Evolutionary conservation across 2,329 filamentous ascomycete genomes (phyloP).

Genomic region (Purpureocillium takamizusanense): DNA sequence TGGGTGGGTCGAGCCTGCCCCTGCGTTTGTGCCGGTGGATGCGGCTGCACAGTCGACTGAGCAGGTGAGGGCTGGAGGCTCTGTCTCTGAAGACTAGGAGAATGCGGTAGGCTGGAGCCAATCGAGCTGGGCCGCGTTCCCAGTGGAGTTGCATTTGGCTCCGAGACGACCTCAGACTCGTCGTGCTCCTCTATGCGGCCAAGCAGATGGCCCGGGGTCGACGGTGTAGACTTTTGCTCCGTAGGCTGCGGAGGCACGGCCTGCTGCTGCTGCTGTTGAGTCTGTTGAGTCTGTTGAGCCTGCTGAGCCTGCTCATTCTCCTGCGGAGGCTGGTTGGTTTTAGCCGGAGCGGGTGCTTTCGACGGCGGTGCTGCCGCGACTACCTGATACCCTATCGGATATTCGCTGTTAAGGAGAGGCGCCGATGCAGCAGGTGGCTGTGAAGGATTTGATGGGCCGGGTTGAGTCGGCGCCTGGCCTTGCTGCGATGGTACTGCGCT

Average conservation of each 20-base stretch:
- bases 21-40: neutral
- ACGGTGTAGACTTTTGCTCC: neutral
- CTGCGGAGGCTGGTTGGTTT: neutral
- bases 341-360: neutral
- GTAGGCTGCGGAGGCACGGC: neutral
- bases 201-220: conserved; percentile 5
- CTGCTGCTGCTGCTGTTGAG: too few species aligned
- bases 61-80: neutral
- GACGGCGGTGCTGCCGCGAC: neutral
- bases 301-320: neutral
- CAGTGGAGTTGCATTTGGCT: neutral
- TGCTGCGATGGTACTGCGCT: neutral
- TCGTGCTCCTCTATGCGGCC: conserved; percentile 10
- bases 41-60: neutral
- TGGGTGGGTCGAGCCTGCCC: neutral
- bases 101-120: conserved; percentile 2
- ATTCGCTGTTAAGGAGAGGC: neutral
- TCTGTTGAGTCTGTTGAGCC: neutral
- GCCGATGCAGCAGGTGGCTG: neutral
- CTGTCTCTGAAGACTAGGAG: neutral
- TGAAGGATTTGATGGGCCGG: too few species aligned
- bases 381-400: conserved; percentile 4
- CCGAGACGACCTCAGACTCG: conserved; percentile 2
- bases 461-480: neutral
- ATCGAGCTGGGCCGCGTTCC: conserved; percentile 1